These are phyloP conservation scores for Corymbia maculata DNA, from an alignment of 345 rosid species.

Conservation along the genomic window DNA sequence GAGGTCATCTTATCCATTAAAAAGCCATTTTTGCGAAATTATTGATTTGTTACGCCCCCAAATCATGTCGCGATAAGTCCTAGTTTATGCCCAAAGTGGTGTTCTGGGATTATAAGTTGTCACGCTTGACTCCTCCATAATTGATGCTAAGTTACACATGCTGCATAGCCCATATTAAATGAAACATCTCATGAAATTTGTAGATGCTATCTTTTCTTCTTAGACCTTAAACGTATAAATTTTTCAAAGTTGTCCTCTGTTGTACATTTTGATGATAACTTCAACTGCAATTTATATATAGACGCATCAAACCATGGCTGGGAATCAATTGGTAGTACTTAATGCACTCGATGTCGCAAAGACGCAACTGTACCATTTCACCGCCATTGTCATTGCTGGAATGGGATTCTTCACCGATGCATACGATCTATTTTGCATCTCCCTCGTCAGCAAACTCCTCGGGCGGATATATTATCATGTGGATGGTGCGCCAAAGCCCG, in stretches of 20 bases:
- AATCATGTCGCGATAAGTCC: neutral
- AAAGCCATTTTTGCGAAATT: neutral
- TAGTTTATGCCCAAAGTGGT: neutral
- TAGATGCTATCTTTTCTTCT: neutral
- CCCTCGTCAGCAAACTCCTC: slow-evolving; percentile 62
- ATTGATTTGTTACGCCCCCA: neutral
- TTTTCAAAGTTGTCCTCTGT: neutral
- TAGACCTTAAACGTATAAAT: neutral
- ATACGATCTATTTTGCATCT: slow-evolving; percentile 70
- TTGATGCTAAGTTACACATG: neutral
- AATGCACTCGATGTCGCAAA: slow-evolving; percentile 53
- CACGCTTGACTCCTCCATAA: neutral
- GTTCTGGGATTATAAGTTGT: neutral
- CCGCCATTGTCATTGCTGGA: slow-evolving; percentile 58
- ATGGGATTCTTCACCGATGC: slow-evolving; percentile 90
- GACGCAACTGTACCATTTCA: slow-evolving; percentile 52
- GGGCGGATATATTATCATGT: slow-evolving; percentile 57
- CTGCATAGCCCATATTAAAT: neutral
- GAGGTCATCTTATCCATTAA: neutral
- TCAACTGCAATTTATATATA: neutral
- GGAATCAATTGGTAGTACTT: slow-evolving; percentile 26
- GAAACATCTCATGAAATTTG: neutral
- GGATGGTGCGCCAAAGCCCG: slow-evolving; percentile 40
- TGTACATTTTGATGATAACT: neutral
- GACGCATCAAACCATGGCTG: slow-evolving; percentile 16